A percentile compares a stretch with the other conserved stretches of the same genome.
phyloP scores from a whole-genome alignment of 78 protist genomes.

The Protostelium mycophagum region DNA sequence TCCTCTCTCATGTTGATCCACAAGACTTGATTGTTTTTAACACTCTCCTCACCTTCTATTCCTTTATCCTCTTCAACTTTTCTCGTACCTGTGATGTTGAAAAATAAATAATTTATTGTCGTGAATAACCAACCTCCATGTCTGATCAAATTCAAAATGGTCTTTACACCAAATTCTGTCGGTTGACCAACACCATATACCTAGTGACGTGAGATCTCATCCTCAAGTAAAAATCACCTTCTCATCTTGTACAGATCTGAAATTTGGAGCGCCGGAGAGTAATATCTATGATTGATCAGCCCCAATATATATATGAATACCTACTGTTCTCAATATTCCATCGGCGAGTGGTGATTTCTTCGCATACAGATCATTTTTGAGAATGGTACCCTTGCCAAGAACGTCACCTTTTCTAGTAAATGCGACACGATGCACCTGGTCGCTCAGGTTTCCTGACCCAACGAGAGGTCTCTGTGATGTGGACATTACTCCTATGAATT shows the following conservation, averaged over 20 bases:
- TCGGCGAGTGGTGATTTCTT: neutral
- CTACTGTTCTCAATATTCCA: neutral
- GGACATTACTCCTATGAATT: too few relatives aligned
- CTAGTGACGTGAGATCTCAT: neutral
- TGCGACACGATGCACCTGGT: neutral
- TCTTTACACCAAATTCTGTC: neutral
- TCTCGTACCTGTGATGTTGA: too few relatives aligned
- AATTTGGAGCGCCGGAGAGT: neutral
- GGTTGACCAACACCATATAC: slow-evolving; percentile 8
- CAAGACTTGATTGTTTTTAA: neutral
- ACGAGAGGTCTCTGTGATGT: neutral
- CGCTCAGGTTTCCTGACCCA: neutral
- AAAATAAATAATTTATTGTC: too few relatives aligned
- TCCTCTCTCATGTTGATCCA: slow-evolving; percentile 17
- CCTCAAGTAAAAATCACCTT: neutral
- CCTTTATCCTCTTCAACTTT: neutral
- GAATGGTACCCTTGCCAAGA: neutral
- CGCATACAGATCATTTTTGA: neutral
- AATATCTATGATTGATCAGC: neutral
- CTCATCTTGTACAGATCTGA: neutral
- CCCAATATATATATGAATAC: neutral
- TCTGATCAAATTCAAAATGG: neutral
- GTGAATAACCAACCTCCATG: too few relatives aligned
- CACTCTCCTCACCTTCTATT: neutral
- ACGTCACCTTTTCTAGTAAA: neutral